Base-by-base conservation (phyloP, 2,329 filamentous ascomycete species). In the Thermothelomyces thermophilus region DNA sequence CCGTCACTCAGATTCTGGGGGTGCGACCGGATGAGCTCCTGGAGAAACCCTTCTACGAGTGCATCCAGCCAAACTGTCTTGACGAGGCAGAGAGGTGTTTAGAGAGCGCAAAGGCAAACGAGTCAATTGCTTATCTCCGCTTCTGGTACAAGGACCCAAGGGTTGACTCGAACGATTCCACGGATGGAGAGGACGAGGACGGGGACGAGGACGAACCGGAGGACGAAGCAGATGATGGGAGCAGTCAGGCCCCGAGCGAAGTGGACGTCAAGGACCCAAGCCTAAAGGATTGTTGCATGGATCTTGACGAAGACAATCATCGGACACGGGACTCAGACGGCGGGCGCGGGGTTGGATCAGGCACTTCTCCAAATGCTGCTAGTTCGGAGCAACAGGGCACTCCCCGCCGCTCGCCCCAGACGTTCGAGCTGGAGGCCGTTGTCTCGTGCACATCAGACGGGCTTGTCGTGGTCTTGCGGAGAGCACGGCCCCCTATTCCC, bases 361-460 rank as follows among this genome's bases (percentile, higher is more conserved):
- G 41, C n/a, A 36, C 33, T 5, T 26, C 30, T 5, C 28, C 17
- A 10, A 34, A 41, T 14, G 26, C 33, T 8, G 11, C 26, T 10
- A n/a, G 26, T 13, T 11, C 33, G 16, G 46, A 20, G 24, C 34
- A 30, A 5, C 19, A 11, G 14, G 30, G 41, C 9, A 19, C 24
- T 6, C 36, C 24, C 1, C 41, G 34, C 1, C 49, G 24, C 16
- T 34, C 44, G 3, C 41, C 50, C 13, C 50, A 46, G 9, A 51
- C 52, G 16, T 73, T 89, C 45, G 87, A 94, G 67, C 71, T 95
- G 3, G 89, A 95, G 68, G 89, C 88, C 2, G 87, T 95, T n/a
- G 83, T 95, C 5, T 94, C 89, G 0, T 95, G 89, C 67, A 89
- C 88, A 2, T 94, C 89, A 0, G 89, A 95, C 64, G 89, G 89